phyloP scores from a whole-genome alignment of 2,329 filamentous ascomycete genomes.

The Pseudogymnoascus pannorum region DNA sequence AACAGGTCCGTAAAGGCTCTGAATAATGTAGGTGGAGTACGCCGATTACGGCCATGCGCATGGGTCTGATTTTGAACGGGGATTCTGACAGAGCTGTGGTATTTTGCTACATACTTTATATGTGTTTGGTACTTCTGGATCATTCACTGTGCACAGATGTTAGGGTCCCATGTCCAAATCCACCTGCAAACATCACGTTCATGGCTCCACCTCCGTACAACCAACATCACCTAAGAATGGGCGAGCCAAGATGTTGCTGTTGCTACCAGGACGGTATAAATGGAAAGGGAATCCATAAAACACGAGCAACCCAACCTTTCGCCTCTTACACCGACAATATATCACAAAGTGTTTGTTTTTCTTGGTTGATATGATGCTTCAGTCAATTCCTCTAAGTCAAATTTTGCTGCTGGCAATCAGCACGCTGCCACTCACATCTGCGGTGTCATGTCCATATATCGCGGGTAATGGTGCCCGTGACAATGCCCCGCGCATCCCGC shows the following conservation, averaged over 20 bases:
- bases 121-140: not conserved
- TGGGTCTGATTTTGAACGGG: not conserved
- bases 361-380: not conserved
- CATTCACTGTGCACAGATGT: not conserved
- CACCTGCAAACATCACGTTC: not conserved
- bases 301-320: not conserved
- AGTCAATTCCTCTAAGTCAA: not conserved
- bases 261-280: not conserved
- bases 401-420: not conserved
- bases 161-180: conserved; percentile 5
- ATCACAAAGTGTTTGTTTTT: not conserved
- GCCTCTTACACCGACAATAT: not conserved
- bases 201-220: not conserved
- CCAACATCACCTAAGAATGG: not conserved
- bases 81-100: not conserved
- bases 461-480: not conserved
- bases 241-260: not conserved
- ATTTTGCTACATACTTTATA: not conserved
- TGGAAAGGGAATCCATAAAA: not conserved
- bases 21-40: conserved; percentile 2
- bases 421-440: not conserved
- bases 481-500: not conserved
- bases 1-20: not conserved
- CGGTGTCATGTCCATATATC: not conserved
- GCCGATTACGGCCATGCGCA: not conserved